phyloP scores from a whole-genome alignment of 1,284 basidiomycete species.

The Heterobasidion parviporum region DNA sequence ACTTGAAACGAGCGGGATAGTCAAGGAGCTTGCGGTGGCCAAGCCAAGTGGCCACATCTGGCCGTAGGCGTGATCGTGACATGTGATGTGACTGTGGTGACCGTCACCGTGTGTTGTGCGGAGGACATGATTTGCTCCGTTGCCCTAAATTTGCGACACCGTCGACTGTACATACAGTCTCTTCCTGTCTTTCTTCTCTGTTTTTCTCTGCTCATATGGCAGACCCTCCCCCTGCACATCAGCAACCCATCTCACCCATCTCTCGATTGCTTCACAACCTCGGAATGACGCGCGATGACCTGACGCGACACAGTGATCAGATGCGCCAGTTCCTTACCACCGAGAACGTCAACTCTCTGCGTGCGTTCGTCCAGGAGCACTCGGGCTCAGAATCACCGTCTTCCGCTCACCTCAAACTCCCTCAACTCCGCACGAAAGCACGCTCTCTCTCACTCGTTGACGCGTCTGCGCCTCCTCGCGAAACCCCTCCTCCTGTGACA shows the following conservation, averaged over 20 bases:
- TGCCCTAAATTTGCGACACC: conserved; percentile 2
- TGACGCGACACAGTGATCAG: conserved; percentile 54
- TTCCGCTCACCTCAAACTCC: conserved; percentile 29
- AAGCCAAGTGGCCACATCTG: too few species aligned
- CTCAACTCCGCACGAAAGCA: conserved; percentile 25
- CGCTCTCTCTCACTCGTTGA: conserved; percentile 44
- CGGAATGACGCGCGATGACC: conserved; percentile 65
- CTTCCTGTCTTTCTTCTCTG: not conserved
- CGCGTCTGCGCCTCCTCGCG: conserved; percentile 23
- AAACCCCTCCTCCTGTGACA: conserved; percentile 38
- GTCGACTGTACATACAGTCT: not conserved
- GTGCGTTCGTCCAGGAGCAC: conserved; percentile 31
- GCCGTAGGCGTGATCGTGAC: too few species aligned
- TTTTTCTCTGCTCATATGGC: conserved; percentile 1
- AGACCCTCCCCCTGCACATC: not conserved
- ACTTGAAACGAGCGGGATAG: too few species aligned
- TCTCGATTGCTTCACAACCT: conserved; percentile 56
- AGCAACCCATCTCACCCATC: conserved; percentile 39
- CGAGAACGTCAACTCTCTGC: conserved; percentile 34
- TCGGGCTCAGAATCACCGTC: conserved; percentile 9
- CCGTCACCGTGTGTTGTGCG: too few species aligned
- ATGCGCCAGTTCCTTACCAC: conserved; percentile 67
- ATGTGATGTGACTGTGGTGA: too few species aligned
- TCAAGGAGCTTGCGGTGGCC: too few species aligned
- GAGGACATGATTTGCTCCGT: not conserved